Percentiles rank a stretch among this genome's conserved stretches.
These are phyloP conservation scores for Colletotrichum godetiae DNA, from an alignment of 2,329 filamentous ascomycete species.

Conservation along the genomic window DNA sequence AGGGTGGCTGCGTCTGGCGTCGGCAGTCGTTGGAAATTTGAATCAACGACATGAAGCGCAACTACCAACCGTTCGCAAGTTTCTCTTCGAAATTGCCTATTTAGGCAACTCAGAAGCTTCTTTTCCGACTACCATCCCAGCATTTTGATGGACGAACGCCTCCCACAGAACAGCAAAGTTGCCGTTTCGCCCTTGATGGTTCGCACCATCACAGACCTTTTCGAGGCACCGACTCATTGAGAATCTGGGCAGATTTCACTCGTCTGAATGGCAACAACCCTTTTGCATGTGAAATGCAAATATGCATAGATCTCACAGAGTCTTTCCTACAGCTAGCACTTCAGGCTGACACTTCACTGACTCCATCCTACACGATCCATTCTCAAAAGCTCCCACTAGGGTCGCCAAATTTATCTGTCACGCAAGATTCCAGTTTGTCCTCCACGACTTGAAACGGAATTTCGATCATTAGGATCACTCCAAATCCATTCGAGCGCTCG, in stretches of 20 bases:
- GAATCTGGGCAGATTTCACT: neutral
- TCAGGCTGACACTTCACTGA: neutral
- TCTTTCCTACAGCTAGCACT: neutral
- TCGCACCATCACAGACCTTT: conserved; percentile 16
- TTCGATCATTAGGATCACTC: neutral
- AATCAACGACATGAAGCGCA: conserved; percentile 23
- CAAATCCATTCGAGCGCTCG: neutral
- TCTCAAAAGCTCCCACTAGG: neutral
- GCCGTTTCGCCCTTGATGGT: neutral
- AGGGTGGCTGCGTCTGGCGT: conserved; percentile 16
- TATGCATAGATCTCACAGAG: neutral
- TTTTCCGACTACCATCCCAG: neutral
- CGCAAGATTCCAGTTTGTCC: neutral
- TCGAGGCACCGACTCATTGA: neutral
- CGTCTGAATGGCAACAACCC: neutral
- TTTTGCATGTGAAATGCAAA: conserved; percentile 1
- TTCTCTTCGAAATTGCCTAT: conserved; percentile 21
- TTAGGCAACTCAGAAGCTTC: neutral
- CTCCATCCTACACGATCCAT: neutral
- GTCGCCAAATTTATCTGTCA: neutral
- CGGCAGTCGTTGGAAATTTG: conserved; percentile 2
- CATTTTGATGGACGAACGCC: conserved; percentile 4
- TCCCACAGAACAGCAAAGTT: neutral
- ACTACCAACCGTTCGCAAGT: conserved; percentile 31
- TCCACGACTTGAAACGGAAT: neutral